These are phyloP conservation scores for Centella asiatica DNA, from an alignment of 129 eudicot species.

Conservation along the genomic window DNA sequence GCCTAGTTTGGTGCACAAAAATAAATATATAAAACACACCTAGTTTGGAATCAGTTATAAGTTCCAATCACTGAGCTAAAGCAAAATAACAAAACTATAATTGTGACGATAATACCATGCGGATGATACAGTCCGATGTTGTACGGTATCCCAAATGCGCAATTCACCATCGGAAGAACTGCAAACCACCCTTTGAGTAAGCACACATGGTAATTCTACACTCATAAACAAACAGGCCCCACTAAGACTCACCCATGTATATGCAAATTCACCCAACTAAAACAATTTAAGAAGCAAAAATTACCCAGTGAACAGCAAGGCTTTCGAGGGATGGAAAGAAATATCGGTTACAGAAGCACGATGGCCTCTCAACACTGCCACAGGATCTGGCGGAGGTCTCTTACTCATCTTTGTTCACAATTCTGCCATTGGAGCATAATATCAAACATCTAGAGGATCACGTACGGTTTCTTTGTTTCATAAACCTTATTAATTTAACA, in stretches of 20 bases:
- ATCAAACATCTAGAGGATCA: conserved; percentile 27
- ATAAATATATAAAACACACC: not conserved
- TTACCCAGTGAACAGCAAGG: conserved; percentile 63
- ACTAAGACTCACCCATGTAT: not conserved
- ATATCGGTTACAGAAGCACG: conserved; percentile 75
- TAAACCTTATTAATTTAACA: too few relatives aligned
- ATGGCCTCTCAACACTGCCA: conserved; percentile 84
- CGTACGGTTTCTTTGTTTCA: too few relatives aligned
- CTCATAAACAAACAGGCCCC: not conserved
- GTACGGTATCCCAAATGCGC: conserved; percentile 78
- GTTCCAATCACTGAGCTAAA: too few relatives aligned
- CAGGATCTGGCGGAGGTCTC: conserved; percentile 91
- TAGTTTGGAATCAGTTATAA: not conserved
- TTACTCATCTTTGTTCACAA: conserved; percentile 53
- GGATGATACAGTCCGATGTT: conserved; percentile 71
- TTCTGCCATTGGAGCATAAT: conserved; percentile 19
- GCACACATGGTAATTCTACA: not conserved
- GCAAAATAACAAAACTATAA: too few relatives aligned
- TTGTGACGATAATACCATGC: conserved; percentile 43
- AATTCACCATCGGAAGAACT: conserved; percentile 81
- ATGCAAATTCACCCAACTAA: not conserved
- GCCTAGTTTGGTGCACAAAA: not conserved
- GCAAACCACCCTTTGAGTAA: conserved; percentile 13
- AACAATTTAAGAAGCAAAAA: not conserved
- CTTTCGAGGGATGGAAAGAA: conserved; percentile 65